Conservation (phyloP, 2,329 filamentous ascomycete species). For the Leptographium galeiforme region DNA sequence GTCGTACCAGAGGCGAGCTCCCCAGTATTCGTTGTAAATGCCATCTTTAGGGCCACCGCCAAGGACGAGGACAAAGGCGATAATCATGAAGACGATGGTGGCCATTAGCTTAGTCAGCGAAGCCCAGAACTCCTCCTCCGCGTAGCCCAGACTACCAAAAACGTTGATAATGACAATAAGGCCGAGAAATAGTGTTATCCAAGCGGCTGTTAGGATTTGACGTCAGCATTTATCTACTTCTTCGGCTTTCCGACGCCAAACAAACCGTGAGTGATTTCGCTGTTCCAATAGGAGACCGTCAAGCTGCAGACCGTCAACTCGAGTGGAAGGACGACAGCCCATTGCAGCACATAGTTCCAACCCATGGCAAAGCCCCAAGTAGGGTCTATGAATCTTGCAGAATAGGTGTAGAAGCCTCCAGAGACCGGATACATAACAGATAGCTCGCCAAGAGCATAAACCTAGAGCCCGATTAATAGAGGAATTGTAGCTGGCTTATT, state of each 20-base stretch:
- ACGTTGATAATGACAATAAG: constrained; percentile 39
- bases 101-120: constrained; percentile 43
- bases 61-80: constrained; percentile 42
- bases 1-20: constrained; percentile 35
- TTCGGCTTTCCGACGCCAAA: neutral
- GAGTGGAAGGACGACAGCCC: constrained; percentile 32
- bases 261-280: constrained; percentile 24
- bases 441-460: constrained; percentile 44
- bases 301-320: constrained; percentile 35
- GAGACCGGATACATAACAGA: constrained; percentile 42
- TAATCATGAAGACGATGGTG: constrained; percentile 50
- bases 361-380: constrained; percentile 40
- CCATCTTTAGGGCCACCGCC: constrained; percentile 44
- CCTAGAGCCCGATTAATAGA: neutral
- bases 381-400: constrained; percentile 42
- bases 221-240: neutral
- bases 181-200: constrained; percentile 31
- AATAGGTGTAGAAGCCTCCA: constrained; percentile 45
- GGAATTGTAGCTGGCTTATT: neutral
- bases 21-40: constrained; percentile 31
- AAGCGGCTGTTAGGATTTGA: constrained; percentile 19
- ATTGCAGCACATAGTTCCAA: constrained; percentile 37
- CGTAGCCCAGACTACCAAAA: constrained; percentile 42
- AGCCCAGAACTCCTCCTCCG: constrained; percentile 47
- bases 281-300: constrained; percentile 35